Evolutionary conservation across 352 stramenopile species (phyloP).

Genomic region (Saprolegnia parasitica): DNA sequence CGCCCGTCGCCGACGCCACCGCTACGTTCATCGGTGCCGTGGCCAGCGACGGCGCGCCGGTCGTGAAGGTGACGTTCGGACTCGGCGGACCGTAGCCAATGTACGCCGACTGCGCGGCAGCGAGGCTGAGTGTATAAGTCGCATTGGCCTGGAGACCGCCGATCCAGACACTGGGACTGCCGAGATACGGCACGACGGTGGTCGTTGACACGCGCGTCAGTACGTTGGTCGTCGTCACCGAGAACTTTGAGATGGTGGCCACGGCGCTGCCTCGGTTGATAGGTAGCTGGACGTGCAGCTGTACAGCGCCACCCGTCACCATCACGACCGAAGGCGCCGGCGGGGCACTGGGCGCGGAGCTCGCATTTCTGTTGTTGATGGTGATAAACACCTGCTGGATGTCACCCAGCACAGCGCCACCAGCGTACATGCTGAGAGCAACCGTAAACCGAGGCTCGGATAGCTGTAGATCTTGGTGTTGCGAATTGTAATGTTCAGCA

Average conservation of each 20-base stretch:
- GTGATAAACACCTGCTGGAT: slow-evolving; percentile 1
- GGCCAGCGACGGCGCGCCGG: slow-evolving; percentile 37
- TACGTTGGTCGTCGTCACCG: slow-evolving; percentile 34
- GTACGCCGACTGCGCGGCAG: slow-evolving; percentile 38
- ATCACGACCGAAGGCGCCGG: not conserved
- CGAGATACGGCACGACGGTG: slow-evolving; percentile 29
- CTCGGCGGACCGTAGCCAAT: slow-evolving; percentile 40
- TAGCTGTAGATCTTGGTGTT: slow-evolving; percentile 42
- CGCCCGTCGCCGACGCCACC: slow-evolving; percentile 34
- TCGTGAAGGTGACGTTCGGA: slow-evolving; percentile 37
- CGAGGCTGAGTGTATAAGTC: slow-evolving; percentile 35
- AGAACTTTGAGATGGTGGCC: slow-evolving; percentile 37
- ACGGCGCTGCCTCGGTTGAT: slow-evolving; percentile 11
- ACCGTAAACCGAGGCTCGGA: not conserved
- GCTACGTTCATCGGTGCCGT: slow-evolving; percentile 31
- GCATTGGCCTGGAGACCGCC: slow-evolving; percentile 37
- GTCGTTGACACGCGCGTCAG: slow-evolving; percentile 20
- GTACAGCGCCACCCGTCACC: slow-evolving; percentile 13
- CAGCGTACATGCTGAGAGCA: not conserved
- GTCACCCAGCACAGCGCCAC: slow-evolving; percentile 8
- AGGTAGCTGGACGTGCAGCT: not conserved
- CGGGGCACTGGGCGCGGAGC: not conserved
- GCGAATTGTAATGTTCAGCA: slow-evolving; percentile 47
- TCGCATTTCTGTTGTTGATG: not conserved
- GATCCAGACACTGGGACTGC: slow-evolving; percentile 23